Conservation (phyloP, 306 rosid genomes). For the Cicer arietinum region DNA sequence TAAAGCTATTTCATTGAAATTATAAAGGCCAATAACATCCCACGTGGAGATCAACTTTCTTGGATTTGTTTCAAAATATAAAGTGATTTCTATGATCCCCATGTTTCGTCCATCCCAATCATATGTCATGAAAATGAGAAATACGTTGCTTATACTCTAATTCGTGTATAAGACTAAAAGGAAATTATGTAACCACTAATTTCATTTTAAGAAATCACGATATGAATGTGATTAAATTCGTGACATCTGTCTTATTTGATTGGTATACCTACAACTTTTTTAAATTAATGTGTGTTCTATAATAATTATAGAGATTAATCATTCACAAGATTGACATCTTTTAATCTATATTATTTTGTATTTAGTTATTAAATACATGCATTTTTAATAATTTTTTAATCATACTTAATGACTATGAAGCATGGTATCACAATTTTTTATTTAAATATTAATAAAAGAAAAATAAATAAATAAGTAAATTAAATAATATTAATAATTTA, state of each 20-base stretch:
- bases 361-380: no score
- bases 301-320: background rate
- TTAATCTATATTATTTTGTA: no score
- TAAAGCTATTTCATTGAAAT: conserved; percentile 38
- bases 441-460: no score
- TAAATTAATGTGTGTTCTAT: no score
- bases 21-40: conserved; percentile 43
- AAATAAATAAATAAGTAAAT: no score
- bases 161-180: conserved; percentile 19
- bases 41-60: conserved; percentile 59
- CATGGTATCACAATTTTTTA: no score
- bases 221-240: conserved; percentile 21
- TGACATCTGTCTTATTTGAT: conserved; percentile 41
- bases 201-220: conserved; percentile 38
- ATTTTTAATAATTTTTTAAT: background rate
- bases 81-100: conserved; percentile 57
- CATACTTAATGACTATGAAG: background rate
- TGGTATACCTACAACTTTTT: conserved; percentile 11
- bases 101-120: conserved; percentile 68
- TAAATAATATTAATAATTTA: no score
- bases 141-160: conserved; percentile 54
- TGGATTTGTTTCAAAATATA: conserved; percentile 42
- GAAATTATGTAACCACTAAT: background rate
- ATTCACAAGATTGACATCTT: background rate
- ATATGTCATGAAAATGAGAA: conserved; percentile 45